Evolutionary conservation across 1,284 basidiomycete genomes (phyloP).

Genomic region (Chiua sp.): DNA sequence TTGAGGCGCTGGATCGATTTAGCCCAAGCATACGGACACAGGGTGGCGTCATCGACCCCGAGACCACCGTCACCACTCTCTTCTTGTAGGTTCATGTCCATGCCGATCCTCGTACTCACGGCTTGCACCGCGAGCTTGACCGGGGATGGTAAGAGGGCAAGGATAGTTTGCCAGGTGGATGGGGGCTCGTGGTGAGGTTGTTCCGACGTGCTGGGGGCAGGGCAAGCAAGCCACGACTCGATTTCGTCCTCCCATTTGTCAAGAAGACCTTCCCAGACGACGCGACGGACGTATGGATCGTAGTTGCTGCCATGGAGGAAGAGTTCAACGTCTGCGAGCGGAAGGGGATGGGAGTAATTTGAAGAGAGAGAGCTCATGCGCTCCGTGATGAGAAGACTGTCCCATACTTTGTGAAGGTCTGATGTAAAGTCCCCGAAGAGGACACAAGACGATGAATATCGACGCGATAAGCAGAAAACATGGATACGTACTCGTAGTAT

Average conservation of each 20-base stretch:
- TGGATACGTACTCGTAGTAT: conserved; percentile 61
- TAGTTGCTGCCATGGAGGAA: conserved; percentile 84
- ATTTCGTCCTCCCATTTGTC: conserved; percentile 65
- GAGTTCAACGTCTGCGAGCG: conserved; percentile 68
- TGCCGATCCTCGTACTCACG: not conserved
- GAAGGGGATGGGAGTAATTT: conserved; percentile 80
- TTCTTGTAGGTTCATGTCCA: not conserved
- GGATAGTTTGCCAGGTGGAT: conserved; percentile 31
- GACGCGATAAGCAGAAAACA: not conserved
- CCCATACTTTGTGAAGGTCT: conserved; percentile 92
- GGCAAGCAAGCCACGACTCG: conserved; percentile 72
- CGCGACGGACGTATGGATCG: conserved; percentile 86
- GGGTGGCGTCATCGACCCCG: conserved; percentile 59
- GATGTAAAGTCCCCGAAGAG: not conserved
- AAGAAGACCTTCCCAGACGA: conserved; percentile 84
- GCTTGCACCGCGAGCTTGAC: not conserved
- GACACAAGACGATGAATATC: not conserved
- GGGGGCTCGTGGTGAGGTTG: conserved; percentile 1
- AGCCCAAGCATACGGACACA: conserved; percentile 86
- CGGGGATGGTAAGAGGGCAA: conserved; percentile 24
- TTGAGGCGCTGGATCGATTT: conserved; percentile 74
- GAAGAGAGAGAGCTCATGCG: conserved; percentile 72
- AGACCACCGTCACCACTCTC: conserved; percentile 21
- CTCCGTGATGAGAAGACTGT: conserved; percentile 80
- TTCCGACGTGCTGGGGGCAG: conserved; percentile 31